Percentiles rank a stretch among this genome's conserved stretches.
These are phyloP conservation scores for Heterobasidion occidentale DNA, from an alignment of 1,284 basidiomycete species.

Conservation along the genomic window DNA sequence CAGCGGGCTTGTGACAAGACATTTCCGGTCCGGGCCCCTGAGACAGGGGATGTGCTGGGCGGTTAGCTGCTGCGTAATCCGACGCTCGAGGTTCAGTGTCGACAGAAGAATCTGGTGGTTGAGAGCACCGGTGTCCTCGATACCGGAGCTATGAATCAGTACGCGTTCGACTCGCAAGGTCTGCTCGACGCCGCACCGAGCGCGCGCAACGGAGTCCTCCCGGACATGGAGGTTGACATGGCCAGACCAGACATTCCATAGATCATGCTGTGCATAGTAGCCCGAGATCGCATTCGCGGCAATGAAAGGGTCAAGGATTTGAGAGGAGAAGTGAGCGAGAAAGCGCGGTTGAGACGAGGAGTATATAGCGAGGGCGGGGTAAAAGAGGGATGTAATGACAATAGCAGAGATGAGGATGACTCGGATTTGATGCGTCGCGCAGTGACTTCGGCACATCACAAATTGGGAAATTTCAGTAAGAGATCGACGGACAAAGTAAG, in stretches of 20 bases:
- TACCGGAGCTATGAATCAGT: slow-evolving; percentile 50
- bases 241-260: slow-evolving; percentile 63
- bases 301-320: slow-evolving; percentile 54
- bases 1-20: slow-evolving; percentile 65
- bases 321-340: slow-evolving; percentile 45
- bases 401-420: slow-evolving; percentile 90
- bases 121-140: slow-evolving; percentile 48
- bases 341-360: slow-evolving; percentile 62
- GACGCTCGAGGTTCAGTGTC: slow-evolving; percentile 54
- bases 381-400: slow-evolving; percentile 94
- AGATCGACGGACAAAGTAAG: not conserved
- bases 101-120: slow-evolving; percentile 53
- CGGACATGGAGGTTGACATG: slow-evolving; percentile 52
- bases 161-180: slow-evolving; percentile 77
- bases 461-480: not conserved
- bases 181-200: slow-evolving; percentile 62
- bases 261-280: slow-evolving; percentile 48
- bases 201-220: slow-evolving; percentile 64
- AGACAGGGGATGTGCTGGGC: slow-evolving; percentile 42
- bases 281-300: slow-evolving; percentile 42
- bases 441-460: slow-evolving; percentile 44
- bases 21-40: slow-evolving; percentile 37
- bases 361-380: slow-evolving; percentile 84
- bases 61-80: slow-evolving; percentile 39
- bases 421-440: slow-evolving; percentile 86